Base-by-base conservation (phyloP, 371 early-diverging fungal species). In the Lichtheimia corymbifera region DNA sequence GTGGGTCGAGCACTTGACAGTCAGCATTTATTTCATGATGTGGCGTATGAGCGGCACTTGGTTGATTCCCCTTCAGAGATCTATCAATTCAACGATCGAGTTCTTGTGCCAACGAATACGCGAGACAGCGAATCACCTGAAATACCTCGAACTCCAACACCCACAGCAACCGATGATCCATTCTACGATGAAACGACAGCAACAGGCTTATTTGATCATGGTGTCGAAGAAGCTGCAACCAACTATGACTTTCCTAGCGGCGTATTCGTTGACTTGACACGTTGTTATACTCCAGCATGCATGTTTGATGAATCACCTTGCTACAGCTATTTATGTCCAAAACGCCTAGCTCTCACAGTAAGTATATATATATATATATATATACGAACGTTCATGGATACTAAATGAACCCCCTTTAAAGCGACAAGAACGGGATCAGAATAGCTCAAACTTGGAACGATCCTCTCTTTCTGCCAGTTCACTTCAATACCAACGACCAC, bases 251-350 rank as follows among this genome's bases (percentile, higher is more conserved):
- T 78, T 27, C 89, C 90, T 12, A 86, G 79, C 58, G 96, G 96
- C 30, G 87, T 96, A 1, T 93, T 91, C 73, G 91, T 91, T 2
- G 80, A 88, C 20, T 74, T 95, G 53, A 88, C 94, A 0, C 84
- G 86, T 58, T 97, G 97, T 70, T 97, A 95, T 72, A 89, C 94
- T n/a, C 91, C 95, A 0, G 93, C 94, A 0, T 97, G 97, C 65
- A 44, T 50, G 22, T 77, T 88, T 5, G 63, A 71, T 24, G 83
- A 82, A 42, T 71, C 72, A 47, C 80, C 89, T 13, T 95, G 95
- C 74, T 95, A 95, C 80, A 90, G 92, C 68, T 84, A 90, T 35
- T 80, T 88, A 0, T 95, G 96, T 59, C 95, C 94, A 7, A 77
- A 74, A 64, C 61, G 67, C 15, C 18, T 28, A 20, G 49, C 22